These are phyloP conservation scores for Neocallimastix lanati DNA, from an alignment of 192 early-diverging fungal species.

Conservation along the genomic window DNA sequence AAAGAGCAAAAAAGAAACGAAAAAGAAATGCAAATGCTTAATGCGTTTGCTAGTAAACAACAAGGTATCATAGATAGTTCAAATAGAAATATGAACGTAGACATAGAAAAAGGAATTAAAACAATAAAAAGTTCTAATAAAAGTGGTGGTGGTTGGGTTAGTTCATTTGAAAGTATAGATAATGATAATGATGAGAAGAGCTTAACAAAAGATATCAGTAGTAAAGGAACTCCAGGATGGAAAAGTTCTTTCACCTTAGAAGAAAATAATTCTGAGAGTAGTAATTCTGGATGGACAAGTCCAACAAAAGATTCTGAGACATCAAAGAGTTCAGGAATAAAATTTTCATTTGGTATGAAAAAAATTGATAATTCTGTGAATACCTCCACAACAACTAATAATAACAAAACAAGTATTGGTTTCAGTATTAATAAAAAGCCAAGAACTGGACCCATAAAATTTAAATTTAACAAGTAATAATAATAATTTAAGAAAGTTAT, in stretches of 20 bases:
- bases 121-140: not conserved
- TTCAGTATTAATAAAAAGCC: not conserved
- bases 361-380: not conserved
- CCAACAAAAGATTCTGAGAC: not conserved
- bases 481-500: too few relatives aligned
- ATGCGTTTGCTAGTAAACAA: not conserved
- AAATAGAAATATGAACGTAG: not conserved
- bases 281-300: not conserved
- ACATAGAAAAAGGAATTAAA: not conserved
- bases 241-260: not conserved
- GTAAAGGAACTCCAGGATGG: not conserved
- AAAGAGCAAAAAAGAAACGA: not conserved
- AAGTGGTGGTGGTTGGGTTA: not conserved
- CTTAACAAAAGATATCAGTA: not conserved
- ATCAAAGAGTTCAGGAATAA: not conserved
- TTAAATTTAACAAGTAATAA: not conserved
- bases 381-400: not conserved
- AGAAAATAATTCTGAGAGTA: not conserved
- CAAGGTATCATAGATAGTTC: not conserved
- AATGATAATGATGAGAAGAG: not conserved
- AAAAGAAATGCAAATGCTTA: not conserved
- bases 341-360: not conserved
- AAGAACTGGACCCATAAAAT: not conserved
- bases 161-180: not conserved
- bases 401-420: not conserved